A percentile compares a stretch with the other conserved stretches of the same genome.
phyloP scores from a whole-genome alignment of 2,329 filamentous ascomycete genomes.

The Camillea tinctor region DNA sequence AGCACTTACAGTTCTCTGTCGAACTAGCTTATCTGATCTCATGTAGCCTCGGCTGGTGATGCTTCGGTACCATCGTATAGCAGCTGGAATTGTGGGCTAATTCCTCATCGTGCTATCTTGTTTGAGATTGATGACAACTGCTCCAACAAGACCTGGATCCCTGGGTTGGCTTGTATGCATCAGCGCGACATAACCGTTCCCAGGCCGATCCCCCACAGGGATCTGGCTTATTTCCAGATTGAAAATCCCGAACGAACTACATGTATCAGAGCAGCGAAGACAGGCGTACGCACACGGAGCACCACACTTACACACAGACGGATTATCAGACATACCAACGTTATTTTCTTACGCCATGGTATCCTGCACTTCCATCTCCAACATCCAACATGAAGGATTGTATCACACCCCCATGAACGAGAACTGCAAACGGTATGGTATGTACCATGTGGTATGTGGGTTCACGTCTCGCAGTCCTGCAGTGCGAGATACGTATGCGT shows the following conservation, averaged over 20 bases:
- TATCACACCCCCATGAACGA: background rate
- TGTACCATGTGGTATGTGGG: background rate
- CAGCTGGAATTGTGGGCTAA: background rate
- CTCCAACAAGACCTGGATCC: background rate
- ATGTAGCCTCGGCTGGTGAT: background rate
- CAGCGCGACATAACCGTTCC: background rate
- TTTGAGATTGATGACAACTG: conserved; percentile 5
- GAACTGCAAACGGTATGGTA: background rate
- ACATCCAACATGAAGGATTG: background rate
- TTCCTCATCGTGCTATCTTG: background rate
- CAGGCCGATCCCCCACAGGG: background rate
- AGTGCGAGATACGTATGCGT: background rate
- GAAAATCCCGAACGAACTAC: background rate
- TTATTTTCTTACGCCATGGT: background rate
- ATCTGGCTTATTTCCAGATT: background rate
- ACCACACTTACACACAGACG: background rate
- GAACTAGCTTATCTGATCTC: background rate
- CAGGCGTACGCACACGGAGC: background rate
- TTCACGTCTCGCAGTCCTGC: background rate
- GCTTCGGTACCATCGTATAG: background rate
- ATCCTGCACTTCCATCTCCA: background rate
- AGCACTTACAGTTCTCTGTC: background rate
- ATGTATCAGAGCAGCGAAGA: background rate
- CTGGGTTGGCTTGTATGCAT: background rate
- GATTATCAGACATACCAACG: background rate